These are phyloP conservation scores for Irpex sp. DNA, from an alignment of 1,284 basidiomycete genomes.

Conservation along the genomic window DNA sequence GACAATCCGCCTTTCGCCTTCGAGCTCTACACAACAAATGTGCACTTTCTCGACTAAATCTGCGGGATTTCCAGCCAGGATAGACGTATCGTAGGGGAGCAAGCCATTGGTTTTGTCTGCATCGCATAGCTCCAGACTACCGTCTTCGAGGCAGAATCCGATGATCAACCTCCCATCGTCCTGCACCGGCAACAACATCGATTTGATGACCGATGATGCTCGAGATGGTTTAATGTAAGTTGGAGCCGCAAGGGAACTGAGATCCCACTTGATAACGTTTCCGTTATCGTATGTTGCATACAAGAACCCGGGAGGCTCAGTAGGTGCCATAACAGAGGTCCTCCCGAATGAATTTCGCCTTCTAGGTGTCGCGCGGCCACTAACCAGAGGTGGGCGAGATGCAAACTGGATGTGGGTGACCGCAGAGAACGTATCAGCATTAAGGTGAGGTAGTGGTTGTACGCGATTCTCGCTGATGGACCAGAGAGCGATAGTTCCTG, in stretches of 20 bases:
- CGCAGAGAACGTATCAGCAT: conserved; percentile 40
- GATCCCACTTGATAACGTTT: conserved; percentile 46
- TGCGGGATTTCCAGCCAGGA: conserved; percentile 51
- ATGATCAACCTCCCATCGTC: conserved; percentile 44
- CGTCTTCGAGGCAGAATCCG: conserved; percentile 58
- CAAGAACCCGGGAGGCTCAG: conserved; percentile 27
- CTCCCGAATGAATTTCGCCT: neutral
- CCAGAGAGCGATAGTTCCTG: conserved; percentile 56
- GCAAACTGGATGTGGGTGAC: conserved; percentile 47
- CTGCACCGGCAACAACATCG: conserved; percentile 41
- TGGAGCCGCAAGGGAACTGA: conserved; percentile 33
- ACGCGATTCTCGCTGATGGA: conserved; percentile 37
- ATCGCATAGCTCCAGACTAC: conserved; percentile 55
- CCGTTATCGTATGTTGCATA: conserved; percentile 58
- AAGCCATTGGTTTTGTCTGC: conserved; percentile 35
- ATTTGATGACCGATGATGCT: conserved; percentile 38
- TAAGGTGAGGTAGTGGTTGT: conserved; percentile 38
- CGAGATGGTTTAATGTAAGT: conserved; percentile 41
- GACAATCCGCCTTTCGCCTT: conserved; percentile 44
- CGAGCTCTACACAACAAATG: conserved; percentile 46
- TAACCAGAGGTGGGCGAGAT: conserved; percentile 10
- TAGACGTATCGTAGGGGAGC: conserved; percentile 36
- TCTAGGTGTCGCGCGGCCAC: conserved; percentile 13
- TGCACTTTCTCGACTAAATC: conserved; percentile 50
- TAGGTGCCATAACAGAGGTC: neutral